phyloP scores from a whole-genome alignment of 2,329 filamentous ascomycete species.

The Sclerotinia trifoliorum region DNA sequence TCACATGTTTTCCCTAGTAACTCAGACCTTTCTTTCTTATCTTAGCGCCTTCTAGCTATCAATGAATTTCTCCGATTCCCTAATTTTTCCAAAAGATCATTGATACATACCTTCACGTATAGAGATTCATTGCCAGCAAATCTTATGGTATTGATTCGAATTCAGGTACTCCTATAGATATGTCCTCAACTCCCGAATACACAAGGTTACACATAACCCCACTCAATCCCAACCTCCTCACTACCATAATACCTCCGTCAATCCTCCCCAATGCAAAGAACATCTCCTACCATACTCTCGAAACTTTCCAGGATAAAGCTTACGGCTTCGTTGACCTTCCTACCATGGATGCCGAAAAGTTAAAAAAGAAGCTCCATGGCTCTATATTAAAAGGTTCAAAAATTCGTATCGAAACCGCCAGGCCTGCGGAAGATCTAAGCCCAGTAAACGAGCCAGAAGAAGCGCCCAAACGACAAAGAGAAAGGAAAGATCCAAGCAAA shows the following conservation, averaged over 20 bases:
- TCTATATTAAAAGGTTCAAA: conserved; percentile 81
- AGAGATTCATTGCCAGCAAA: background rate
- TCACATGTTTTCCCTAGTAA: background rate
- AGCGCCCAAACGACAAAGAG: conserved; percentile 43
- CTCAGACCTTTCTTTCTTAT: conserved; percentile 6
- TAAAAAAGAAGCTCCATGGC: conserved; percentile 89
- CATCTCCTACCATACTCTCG: conserved; percentile 82
- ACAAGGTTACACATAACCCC: conserved; percentile 84
- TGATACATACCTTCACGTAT: background rate
- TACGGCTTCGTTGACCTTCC: conserved; percentile 92
- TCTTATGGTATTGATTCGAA: background rate
- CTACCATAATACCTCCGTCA: conserved; percentile 67
- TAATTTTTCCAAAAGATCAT: background rate
- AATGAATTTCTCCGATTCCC: conserved; percentile 14
- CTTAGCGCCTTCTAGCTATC: conserved; percentile 12
- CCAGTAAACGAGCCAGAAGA: conserved; percentile 40
- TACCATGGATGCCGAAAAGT: conserved; percentile 76
- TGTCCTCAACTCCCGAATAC: conserved; percentile 32
- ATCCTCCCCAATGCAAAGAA: conserved; percentile 67
- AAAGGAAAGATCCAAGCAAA: conserved; percentile 46
- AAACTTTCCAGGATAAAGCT: conserved; percentile 84
- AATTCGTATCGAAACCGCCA: conserved; percentile 79
- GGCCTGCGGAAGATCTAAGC: conserved; percentile 52
- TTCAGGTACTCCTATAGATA: background rate
- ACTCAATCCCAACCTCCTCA: conserved; percentile 71